Base-by-base conservation (phyloP, 495 filamentous ascomycete species). In the Bacidia rubella region DNA sequence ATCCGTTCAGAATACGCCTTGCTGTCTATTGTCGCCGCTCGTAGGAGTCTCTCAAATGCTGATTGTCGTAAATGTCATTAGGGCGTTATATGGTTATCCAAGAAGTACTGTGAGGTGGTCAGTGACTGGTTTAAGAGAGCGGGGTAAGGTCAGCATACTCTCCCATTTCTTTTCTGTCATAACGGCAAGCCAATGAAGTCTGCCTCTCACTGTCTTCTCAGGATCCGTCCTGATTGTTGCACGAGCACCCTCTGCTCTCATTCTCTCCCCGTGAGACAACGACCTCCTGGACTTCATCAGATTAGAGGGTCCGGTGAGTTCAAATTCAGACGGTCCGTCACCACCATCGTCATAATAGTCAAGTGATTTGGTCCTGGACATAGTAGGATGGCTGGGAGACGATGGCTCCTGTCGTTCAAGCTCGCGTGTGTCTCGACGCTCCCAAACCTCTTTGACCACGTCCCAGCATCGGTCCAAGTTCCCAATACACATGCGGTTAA, bases 111-210 rank as follows among this genome's bases (percentile, higher is more conserved):
- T 15, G 29, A 35, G 7, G 5, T 35, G 29, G 15, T 35, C 29
- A 35, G 29, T n/a, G n/a, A n/a, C n/a, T n/a, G n/a, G n/a, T n/a
- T n/a, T n/a, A n/a, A n/a, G n/a, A n/a, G n/a, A n/a, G n/a, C n/a
- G n/a, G n/a, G n/a, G n/a, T n/a, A n/a, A n/a, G 29, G 5, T 35
- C 29, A 35, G 63, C 73, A 66, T 68, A 86, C 82, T 79, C 74
- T 88, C 85, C 85, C 85, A 89, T 15, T 74, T 69, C 79, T 79
- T 85, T 53, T 87, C 83, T 54, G 78, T 77, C 85, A 89, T 89
- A 43, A 89, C 81, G 51, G 82, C 80, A 11, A 83, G 72, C 85
- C 85, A 89, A 64, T 89, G 85, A 56, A 83, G 67, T 32, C 70
- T 67, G 11, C 85, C 83, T 49, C 77, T 71, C 15, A 88, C 79